Evolutionary conservation across 75 land plant species (phyloP), one percentile per base, ranked within the genome.

Genomic region (Adiantum capillusveneris): DNA sequence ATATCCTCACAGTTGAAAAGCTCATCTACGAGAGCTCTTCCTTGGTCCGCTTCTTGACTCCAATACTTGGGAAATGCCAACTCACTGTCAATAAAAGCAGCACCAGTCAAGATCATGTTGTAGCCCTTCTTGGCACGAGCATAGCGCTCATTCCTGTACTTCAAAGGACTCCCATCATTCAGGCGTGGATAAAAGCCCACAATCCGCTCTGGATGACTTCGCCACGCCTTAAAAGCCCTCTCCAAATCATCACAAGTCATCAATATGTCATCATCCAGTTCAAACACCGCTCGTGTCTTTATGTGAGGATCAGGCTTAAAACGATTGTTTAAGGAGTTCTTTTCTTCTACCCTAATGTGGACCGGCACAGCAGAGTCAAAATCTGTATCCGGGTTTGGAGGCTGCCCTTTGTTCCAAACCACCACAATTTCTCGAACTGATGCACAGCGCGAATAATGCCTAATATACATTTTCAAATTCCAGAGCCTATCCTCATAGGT

Each of bases 191-290:
- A 90, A 54, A 78, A 90, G 12, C 96, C 96, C 20, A 86, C 90
- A 45, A 90, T 70, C 39, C 84, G 60, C 14, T 84, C 88, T 6
- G 93, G 89, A 46, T 88, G 61, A 39, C 82, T 79, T 13, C 97
- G 76, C 97, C 97, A 92, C 18, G 84, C 88, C 66, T 46, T 70
- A 52, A 92, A 92, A 0, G 85, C 97, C 39, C 94, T 70, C 57
- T 92, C 97, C 5, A 92, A 59, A 67, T 92, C 94, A 64, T 92
- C 84, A 31, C 97, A 92, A 24, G 82, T 80, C 93, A 92, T 84
- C 97, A 92, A 82, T 29, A 92, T 92, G 51, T 92, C 97, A 70
- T 92, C 97, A 67, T 92, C 97, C 30, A 92, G 82, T 79, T 92
- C 94, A 30, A 92, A 77, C 28, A 92, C 89, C 11, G 86, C 97